Evolutionary conservation across 129 eudicot genomes (phyloP).

Genomic region (Pulicaria dysenterica): DNA sequence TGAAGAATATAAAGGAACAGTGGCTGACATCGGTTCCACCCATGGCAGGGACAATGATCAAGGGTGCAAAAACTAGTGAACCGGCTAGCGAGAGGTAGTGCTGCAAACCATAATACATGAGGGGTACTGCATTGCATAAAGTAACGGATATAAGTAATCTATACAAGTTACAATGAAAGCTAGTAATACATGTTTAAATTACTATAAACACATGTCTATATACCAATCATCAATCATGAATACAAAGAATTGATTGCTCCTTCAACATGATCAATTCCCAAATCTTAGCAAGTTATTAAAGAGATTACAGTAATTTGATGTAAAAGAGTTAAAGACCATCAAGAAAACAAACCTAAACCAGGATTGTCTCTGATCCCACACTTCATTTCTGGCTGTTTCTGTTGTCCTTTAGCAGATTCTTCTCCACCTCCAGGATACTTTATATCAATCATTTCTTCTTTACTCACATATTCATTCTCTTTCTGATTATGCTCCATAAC

Average conservation of each 20-base stretch:
- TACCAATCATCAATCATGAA: neutral
- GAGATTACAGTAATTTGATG: neutral
- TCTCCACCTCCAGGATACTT: conserved; percentile 55
- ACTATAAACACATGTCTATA: no score
- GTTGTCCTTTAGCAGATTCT: conserved; percentile 46
- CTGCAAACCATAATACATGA: conserved; percentile 75
- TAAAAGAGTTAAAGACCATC: neutral
- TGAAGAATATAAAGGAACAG: conserved; percentile 13
- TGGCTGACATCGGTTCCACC: conserved; percentile 92
- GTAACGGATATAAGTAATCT: neutral
- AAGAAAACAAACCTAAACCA: conserved; percentile 64
- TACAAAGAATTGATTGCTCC: neutral
- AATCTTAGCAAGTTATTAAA: neutral
- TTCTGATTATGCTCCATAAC: conserved; percentile 39
- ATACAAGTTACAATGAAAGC: no score
- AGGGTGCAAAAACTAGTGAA: conserved; percentile 76
- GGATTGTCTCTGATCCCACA: conserved; percentile 86
- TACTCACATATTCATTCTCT: conserved; percentile 40
- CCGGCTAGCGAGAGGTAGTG: conserved; percentile 88
- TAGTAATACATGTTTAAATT: no score
- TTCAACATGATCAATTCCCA: neutral
- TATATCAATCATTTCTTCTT: conserved; percentile 30
- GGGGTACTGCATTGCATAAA: conserved; percentile 55
- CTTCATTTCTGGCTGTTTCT: conserved; percentile 45
- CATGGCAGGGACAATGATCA: conserved; percentile 84